Evolutionary conservation across 2,329 filamentous ascomycete species (phyloP).

Genomic region (Aspergillus spinulosporus): DNA sequence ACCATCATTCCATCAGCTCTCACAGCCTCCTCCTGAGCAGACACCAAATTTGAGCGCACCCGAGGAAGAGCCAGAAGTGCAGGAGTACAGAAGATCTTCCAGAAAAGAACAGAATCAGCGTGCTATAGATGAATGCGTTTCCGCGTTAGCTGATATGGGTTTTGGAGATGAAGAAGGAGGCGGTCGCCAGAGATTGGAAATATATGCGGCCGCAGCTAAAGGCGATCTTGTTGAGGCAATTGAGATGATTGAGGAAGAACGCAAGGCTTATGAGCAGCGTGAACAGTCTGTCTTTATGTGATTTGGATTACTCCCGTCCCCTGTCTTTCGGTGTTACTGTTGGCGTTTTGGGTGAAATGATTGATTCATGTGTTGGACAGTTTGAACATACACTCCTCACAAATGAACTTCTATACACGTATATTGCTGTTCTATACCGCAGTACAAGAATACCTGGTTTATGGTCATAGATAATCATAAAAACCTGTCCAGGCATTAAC

Average conservation of each 20-base stretch:
- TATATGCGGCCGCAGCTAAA: constrained; percentile 48
- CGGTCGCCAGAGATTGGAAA: constrained; percentile 40
- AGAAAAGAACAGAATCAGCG: constrained; percentile 12
- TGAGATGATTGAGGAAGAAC: constrained; percentile 54
- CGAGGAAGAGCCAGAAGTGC: background rate
- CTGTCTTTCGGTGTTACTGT: background rate
- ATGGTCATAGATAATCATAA: too few relatives aligned
- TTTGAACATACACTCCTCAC: background rate
- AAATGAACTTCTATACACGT: too few relatives aligned
- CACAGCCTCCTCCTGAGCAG: background rate
- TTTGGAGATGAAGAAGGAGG: constrained; percentile 41
- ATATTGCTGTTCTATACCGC: too few relatives aligned
- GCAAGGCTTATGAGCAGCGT: constrained; percentile 41
- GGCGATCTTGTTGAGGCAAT: constrained; percentile 48
- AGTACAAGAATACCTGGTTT: too few relatives aligned
- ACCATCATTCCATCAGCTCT: constrained; percentile 3
- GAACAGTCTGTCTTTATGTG: background rate
- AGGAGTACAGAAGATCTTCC: background rate
- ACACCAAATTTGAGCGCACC: background rate
- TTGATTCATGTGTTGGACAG: background rate
- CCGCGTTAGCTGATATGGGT: constrained; percentile 41
- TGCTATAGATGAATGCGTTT: constrained; percentile 40
- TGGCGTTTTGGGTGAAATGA: background rate
- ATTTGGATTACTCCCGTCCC: background rate
- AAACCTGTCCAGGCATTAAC: too few relatives aligned